Evolutionary conservation across 2,329 filamentous ascomycete species (phyloP).

Genomic region (Fusarium sulawesiense): DNA sequence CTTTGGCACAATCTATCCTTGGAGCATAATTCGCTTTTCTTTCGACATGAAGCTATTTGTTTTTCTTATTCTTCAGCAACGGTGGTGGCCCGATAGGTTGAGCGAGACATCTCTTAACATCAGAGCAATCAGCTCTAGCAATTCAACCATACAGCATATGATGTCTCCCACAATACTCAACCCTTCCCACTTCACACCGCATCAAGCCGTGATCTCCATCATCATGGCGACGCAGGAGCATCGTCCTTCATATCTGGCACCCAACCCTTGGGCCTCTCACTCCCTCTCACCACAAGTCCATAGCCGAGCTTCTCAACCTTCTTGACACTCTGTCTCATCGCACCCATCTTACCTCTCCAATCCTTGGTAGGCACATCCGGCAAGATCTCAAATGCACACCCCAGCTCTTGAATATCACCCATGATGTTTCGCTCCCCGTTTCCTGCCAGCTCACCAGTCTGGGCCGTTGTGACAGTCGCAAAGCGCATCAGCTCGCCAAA

Average conservation of each 20-base stretch:
- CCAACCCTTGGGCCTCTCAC: constrained; percentile 92
- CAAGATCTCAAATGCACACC: constrained; percentile 80
- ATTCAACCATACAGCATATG: constrained; percentile 14
- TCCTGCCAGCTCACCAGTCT: constrained; percentile 68
- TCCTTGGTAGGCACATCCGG: constrained; percentile 67
- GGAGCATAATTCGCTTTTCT: neutral
- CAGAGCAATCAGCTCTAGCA: constrained; percentile 17
- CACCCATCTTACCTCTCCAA: constrained; percentile 82
- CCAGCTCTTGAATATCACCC: constrained; percentile 81
- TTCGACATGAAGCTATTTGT: neutral
- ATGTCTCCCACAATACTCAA: constrained; percentile 3
- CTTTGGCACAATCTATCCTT: neutral
- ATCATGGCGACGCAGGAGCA: constrained; percentile 46
- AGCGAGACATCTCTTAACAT: neutral
- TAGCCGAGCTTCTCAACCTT: constrained; percentile 96
- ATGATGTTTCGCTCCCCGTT: constrained; percentile 70
- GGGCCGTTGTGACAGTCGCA: constrained; percentile 87
- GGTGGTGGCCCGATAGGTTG: neutral
- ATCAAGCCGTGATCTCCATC: neutral
- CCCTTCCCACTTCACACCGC: neutral
- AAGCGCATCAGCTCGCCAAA: constrained; percentile 98
- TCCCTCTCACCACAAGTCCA: constrained; percentile 85
- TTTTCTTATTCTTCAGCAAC: neutral
- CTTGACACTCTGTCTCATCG: constrained; percentile 88
- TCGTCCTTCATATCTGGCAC: constrained; percentile 76